Evolutionary conservation across 1,284 basidiomycete species (phyloP).

Genomic region (Anthracocystis walkeri): DNA sequence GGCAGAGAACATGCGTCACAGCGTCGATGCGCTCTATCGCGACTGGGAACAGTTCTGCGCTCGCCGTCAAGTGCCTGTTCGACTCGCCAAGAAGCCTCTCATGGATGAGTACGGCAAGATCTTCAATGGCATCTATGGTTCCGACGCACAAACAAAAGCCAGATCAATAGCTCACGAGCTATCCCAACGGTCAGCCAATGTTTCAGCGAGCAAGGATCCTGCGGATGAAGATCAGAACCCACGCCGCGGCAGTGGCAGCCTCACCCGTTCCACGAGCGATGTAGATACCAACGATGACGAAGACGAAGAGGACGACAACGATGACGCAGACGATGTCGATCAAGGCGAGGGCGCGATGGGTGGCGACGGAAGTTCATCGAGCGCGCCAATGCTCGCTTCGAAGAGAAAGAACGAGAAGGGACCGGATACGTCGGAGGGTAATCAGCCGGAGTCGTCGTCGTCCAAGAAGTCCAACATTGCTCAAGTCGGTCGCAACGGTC

Average conservation of each 20-base stretch:
- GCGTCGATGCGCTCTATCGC: conserved; percentile 41
- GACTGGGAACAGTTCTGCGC: conserved; percentile 43
- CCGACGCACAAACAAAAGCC: conserved; percentile 32
- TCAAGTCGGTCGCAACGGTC: conserved; percentile 48
- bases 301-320: conserved; percentile 10
- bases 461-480: conserved; percentile 41
- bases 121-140: conserved; percentile 41
- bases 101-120: conserved; percentile 53
- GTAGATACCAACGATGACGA: conserved; percentile 27
- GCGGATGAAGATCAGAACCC: background rate
- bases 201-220: conserved; percentile 6
- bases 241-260: conserved; percentile 19
- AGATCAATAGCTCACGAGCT: conserved; percentile 41
- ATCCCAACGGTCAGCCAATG: conserved; percentile 24
- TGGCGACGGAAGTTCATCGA: conserved; percentile 15
- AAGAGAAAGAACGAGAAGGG: conserved; percentile 19
- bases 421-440: background rate
- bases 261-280: conserved; percentile 20
- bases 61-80: conserved; percentile 25
- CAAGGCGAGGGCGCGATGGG: conserved; percentile 6
- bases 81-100: conserved; percentile 40
- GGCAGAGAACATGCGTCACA: conserved; percentile 45
- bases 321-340: conserved; percentile 1
- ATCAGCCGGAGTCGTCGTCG: conserved; percentile 7
- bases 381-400: background rate